A percentile compares a stretch with the other conserved stretches of the same genome.
phyloP scores from a whole-genome alignment of 805 yeast genomes.

The Candida sanyiensis region DNA sequence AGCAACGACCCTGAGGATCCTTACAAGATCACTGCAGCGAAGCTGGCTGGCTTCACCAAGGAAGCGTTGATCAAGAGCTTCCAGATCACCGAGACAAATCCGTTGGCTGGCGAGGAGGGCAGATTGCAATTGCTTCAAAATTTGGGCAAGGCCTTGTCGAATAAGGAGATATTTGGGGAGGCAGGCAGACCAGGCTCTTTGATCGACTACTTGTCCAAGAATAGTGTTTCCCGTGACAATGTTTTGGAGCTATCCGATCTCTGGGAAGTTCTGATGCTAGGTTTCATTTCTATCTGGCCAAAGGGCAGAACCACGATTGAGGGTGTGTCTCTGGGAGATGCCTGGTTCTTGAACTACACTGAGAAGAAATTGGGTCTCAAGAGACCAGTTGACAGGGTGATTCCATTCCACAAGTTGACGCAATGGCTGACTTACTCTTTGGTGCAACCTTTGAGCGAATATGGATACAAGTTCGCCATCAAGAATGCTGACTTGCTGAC shows the following conservation, averaged over 20 bases:
- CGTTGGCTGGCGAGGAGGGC: constrained; percentile 51
- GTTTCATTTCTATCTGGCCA: constrained; percentile 58
- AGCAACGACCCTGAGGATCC: constrained; percentile 32
- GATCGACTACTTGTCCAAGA: constrained; percentile 39
- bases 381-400: constrained; percentile 34
- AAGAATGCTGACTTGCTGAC: constrained; percentile 77
- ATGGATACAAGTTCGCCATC: constrained; percentile 49
- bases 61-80: constrained; percentile 36
- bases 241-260: constrained; percentile 39
- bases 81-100: constrained; percentile 44
- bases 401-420: constrained; percentile 60
- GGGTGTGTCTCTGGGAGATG: constrained; percentile 54
- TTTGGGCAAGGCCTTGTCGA: constrained; percentile 43
- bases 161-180: constrained; percentile 39
- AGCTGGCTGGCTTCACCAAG: constrained; percentile 32
- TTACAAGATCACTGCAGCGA: constrained; percentile 40
- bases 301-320: constrained; percentile 45
- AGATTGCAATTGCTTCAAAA: constrained; percentile 40
- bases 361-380: constrained; percentile 16
- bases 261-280: constrained; percentile 54
- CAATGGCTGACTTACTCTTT: constrained; percentile 65
- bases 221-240: constrained; percentile 13
- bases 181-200: constrained; percentile 49
- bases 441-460: constrained; percentile 43
- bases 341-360: constrained; percentile 45